Evolutionary conservation across 257 asterid species (phyloP), one percentile per base, ranked within the genome.

Genomic region (Jasminum sambac): DNA sequence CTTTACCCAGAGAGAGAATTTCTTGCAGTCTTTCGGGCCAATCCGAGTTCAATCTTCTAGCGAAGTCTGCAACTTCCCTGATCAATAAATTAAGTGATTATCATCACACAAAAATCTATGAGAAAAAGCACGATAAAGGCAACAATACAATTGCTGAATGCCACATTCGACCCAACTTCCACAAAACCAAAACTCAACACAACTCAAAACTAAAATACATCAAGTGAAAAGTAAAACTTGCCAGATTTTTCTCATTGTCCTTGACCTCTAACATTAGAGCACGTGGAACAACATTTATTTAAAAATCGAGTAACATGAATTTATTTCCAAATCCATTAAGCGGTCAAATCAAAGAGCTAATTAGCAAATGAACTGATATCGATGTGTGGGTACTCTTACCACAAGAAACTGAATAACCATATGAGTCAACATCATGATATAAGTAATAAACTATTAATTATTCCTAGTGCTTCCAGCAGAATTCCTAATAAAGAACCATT

Each of bases 61-160:
- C 99, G 64, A 95, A 95, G 80, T 91, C 99, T 76, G 87, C 99
- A 67, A 95, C 99, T 85, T 95, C 99, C 92, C 99, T 95, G 82
- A 71, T 75, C 76, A 79, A 74, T 10, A 66, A 75, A 43, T 71
- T 68, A 71, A 7, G 37, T 39, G 30, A 68, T 50, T 50, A 34
- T 4, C 16, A 40, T 67, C 57, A 63, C 58, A 43, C 14, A 25
- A 38, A 58, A 46, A 8, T 58, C 34, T 10, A 21, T 46, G 52
- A 37, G 24, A 12, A 64, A 64, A 42, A 21, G 37, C 44, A 71
- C 39, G 66, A 39, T 12, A 37, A 65, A 30, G 64, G 25, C 69
- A 62, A 25, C 7, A 40, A 43, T 39, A 59, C 12, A n/a, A 46
- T 13, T 46, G 17, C n/a, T 46, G 9, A 50, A 50, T 11, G 7